Evolutionary conservation across 352 stramenopile species (phyloP).

Genomic region (Phytophthora macrochlamydospora): DNA sequence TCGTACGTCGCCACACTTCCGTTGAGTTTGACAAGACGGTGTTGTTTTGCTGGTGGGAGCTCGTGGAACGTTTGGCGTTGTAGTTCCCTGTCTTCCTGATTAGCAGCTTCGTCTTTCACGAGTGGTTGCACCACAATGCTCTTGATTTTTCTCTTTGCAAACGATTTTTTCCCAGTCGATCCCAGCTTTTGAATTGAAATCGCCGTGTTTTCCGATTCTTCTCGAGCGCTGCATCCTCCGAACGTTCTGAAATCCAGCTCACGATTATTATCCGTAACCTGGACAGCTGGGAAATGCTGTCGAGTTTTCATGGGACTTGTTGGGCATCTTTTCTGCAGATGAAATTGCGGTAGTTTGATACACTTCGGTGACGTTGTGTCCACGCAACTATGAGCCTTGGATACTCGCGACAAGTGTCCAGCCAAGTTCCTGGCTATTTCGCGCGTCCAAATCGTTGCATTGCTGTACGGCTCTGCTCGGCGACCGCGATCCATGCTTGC

Average conservation of each 20-base stretch:
- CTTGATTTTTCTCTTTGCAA: not conserved
- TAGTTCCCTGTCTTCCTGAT: not conserved
- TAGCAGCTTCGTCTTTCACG: slow-evolving; percentile 1
- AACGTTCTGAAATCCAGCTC: slow-evolving; percentile 9
- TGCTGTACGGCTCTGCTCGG: slow-evolving; percentile 79
- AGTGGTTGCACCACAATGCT: slow-evolving; percentile 1
- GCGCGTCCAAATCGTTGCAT: slow-evolving; percentile 75
- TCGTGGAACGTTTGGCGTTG: too few species aligned
- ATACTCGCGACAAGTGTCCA: slow-evolving; percentile 67
- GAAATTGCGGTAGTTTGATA: slow-evolving; percentile 50
- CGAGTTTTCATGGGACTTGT: slow-evolving; percentile 54
- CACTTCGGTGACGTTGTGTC: slow-evolving; percentile 73
- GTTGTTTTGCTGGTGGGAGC: slow-evolving; percentile 17
- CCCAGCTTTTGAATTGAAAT: slow-evolving; percentile 4
- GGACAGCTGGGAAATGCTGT: slow-evolving; percentile 12
- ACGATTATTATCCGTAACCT: slow-evolving; percentile 12
- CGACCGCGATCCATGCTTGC: slow-evolving; percentile 68
- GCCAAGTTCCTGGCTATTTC: slow-evolving; percentile 76
- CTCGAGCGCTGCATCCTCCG: slow-evolving; percentile 14
- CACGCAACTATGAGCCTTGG: slow-evolving; percentile 73
- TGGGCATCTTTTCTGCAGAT: slow-evolving; percentile 51
- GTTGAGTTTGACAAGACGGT: slow-evolving; percentile 3
- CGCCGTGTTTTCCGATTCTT: slow-evolving; percentile 15
- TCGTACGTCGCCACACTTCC: slow-evolving; percentile 24
- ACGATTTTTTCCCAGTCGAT: slow-evolving; percentile 1